Base-by-base conservation (phyloP, 2,329 filamentous ascomycete species). In the Cryphonectria parasitica region DNA sequence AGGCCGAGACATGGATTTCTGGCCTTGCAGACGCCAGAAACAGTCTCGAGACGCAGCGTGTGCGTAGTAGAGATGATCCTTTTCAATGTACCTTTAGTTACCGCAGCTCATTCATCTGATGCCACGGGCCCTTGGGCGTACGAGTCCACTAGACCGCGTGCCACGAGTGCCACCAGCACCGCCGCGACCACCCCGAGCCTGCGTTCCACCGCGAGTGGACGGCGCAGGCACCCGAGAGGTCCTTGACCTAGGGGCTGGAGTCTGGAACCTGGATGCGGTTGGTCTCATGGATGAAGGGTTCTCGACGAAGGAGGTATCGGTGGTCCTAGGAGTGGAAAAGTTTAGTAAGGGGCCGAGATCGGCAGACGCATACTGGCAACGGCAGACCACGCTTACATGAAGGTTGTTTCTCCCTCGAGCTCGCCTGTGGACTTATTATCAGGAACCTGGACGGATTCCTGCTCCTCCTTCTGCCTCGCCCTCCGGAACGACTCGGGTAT, bases 291-390 rank as follows among this genome's bases (percentile, higher is more conserved):
- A 82, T 1, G 87, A 81, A 10, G 94, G 95, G 76, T 97, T 93
- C 45, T 97, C 94, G 69, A 97, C 89, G 77, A 97, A 98, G 1
- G 93, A 93, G 7, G 92, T 97, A 78, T 97, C 94, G 15, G 93
- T 97, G 34, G 95, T 97, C 86, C 92, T 95, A 31, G 63, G 60
- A 56, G 73, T 0, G n/a, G n/a, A 8, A 34, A 17, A 8, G 15
- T 5, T 72, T 77, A 74, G 76, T 73, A 64, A 73, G 71, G 68
- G 19, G 19, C 58, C 49, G 11, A 13, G 28, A 39, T 49, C 19
- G 45, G 31, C 11, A 58, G n/a, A 28, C 17, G 49, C 25, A n/a
- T 28, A 19, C 22, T 49, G n/a, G 41, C 7, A 58, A 52, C 39
- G n/a, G 34, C n/a, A 34, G 54, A 34, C 6, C 54, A 15, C 6